Evolutionary conservation across 306 rosid species (phyloP).

Genomic region (Glycyrrhiza uralensis): DNA sequence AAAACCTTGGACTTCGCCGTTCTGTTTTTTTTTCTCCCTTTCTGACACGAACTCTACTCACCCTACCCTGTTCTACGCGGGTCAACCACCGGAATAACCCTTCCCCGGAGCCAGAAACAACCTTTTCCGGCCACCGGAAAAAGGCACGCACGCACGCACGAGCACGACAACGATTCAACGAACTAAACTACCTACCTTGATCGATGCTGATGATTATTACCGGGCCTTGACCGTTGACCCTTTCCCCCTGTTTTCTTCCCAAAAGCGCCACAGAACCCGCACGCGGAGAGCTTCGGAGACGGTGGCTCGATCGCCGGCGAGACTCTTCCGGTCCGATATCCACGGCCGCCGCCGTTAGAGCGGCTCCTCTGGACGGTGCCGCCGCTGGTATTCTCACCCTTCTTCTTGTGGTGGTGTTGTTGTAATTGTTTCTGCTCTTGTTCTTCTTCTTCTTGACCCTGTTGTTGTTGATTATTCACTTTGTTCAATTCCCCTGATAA

Average conservation of each 20-base stretch:
- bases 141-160: no score
- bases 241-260: conserved; percentile 35
- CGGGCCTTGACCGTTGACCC: conserved; percentile 34
- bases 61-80: no score
- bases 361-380: conserved; percentile 50
- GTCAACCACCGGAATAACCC: conserved; percentile 2
- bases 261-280: conserved; percentile 63
- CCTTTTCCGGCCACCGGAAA: conserved; percentile 9
- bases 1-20: no score
- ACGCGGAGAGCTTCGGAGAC: conserved; percentile 76
- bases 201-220: conserved; percentile 47
- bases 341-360: conserved; percentile 56
- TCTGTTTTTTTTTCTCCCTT: background rate
- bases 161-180: background rate
- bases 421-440: no score
- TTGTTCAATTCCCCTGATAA: conserved; percentile 52
- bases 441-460: no score
- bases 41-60: background rate
- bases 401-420: background rate
- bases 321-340: conserved; percentile 55
- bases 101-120: background rate
- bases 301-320: conserved; percentile 78
- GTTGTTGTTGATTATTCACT: background rate
- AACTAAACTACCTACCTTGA: conserved; percentile 23
- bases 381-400: background rate